Evolutionary conservation across 306 rosid species (phyloP), one percentile per base, ranked within the genome.

Genomic region (Cucumis cinereus): DNA sequence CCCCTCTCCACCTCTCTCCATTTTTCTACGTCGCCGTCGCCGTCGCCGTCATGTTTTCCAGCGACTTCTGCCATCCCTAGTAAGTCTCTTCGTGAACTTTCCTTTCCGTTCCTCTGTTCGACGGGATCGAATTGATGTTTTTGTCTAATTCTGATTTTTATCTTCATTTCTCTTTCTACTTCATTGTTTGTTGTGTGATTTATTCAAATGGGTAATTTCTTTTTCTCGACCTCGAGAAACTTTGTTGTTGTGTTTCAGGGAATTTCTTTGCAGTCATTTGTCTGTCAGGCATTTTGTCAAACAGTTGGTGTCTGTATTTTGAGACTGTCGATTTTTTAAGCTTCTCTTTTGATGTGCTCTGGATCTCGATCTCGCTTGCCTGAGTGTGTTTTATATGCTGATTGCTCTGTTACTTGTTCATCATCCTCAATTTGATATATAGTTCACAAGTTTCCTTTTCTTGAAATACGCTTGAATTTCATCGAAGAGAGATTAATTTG

Each of bases 1-100:
- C 86, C 88, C 73, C 61, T 85, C 81, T 28, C 75, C 78, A 22
- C 79, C 78, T 78, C 83, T 78, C 81, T 73, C 59, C 79, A 26
- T 76, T 69, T 82, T 24, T 47, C 58, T 5, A 53, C 53, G 53
- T 14, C 16, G 17, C 52, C 35, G 14, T 62, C 91, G 5, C 60
- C 60, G 28, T 66, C 72, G 72, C 79, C 84, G 40, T 58, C 82
- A 3, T 72, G 30, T 47, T 68, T 77, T 30, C 59, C 79, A 10
- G 33, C 68, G 5, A 20, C 68, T 33, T 49, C 81, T 20, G 10
- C 84, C 36, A 23, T 82, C 52, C 50, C 87, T 15, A 28, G 98
- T 93, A 85, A 80, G 79, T 66, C 11, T 62, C 24, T 33, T 55
- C 60, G 8, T 78, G 13, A 7, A 43, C 57, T 26, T 64, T 17